A percentile compares a stretch with the other conserved stretches of the same genome.
These are phyloP conservation scores for Cadophora luteo-olivacea DNA, from an alignment of 2,329 filamentous ascomycete species.

Conservation along the genomic window DNA sequence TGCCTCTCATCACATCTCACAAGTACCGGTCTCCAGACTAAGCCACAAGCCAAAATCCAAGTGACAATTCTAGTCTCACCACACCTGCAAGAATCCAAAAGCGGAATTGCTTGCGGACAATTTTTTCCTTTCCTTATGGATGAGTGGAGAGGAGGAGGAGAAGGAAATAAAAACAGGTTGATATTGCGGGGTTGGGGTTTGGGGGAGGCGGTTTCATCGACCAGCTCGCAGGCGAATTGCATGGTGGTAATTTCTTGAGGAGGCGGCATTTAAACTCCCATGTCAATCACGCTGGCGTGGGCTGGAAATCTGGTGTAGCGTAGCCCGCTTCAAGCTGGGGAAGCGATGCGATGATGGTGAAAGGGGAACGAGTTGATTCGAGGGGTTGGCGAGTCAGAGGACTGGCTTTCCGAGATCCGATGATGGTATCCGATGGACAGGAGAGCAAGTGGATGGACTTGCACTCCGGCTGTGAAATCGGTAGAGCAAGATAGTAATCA, in stretches of 20 bases:
- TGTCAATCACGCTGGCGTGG: background rate
- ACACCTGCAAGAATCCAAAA: background rate
- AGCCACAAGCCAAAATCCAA: background rate
- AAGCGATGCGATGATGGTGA: background rate
- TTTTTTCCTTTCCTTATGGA: background rate
- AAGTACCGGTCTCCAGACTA: conserved; percentile 2
- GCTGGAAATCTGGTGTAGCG: background rate
- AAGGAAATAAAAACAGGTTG: background rate
- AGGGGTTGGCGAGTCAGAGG: background rate
- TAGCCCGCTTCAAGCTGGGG: conserved; percentile 6
- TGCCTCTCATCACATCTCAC: background rate
- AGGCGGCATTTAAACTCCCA: conserved; percentile 12
- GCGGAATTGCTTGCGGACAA: background rate
- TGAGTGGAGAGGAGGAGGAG: background rate
- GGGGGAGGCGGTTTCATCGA: conserved; percentile 9
- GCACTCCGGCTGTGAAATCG: background rate
- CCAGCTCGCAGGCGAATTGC: conserved; percentile 1
- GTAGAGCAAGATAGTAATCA: background rate
- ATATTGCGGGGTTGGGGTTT: background rate
- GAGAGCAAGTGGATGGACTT: background rate
- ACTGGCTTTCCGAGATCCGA: conserved; percentile 9
- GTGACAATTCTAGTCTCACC: background rate
- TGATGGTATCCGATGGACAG: background rate
- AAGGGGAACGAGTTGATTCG: background rate
- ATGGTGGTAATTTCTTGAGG: conserved; percentile 9